Base-by-base conservation (phyloP, 768 basidiomycete genomes). In the Psilocybe subaeruginosa region DNA sequence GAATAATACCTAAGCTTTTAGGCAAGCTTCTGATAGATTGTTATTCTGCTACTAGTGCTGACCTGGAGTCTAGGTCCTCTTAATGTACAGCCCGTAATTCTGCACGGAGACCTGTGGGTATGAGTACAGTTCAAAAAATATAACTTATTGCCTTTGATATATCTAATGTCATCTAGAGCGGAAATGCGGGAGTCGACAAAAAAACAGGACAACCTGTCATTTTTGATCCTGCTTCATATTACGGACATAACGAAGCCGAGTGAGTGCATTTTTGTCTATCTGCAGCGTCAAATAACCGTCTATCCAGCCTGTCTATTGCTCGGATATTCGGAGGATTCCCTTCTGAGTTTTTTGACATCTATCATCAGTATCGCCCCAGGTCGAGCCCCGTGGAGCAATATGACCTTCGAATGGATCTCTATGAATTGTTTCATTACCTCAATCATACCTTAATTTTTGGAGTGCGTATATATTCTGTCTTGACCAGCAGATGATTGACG, bases 21-120 rank as follows among this genome's bases (percentile, higher is more conserved):
- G 81, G 82, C 78, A 67, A 35, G 66, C 35, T 7, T 11, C 11
- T 5, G 14, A 12, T 12, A 43, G n/a, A 43, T 14, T 7, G 17
- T 41, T 8, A 35, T 30, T 23, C 30, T 17, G 39, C 30, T 47
- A 27, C n/a, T 35, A 30, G 16, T 29, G 16, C 41, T 43, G 41
- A 37, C 29, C n/a, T 23, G 16, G 8, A 37, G n/a, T 58, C 37
- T 49, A 82, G 81, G 82, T 14, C 73, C 80, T 1, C 73, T 93
- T 55, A 70, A 72, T 9, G 79, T 91, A 31, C 72, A 84, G 45
- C 92, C 92, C 1, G 90, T 87, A 2, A 79, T 92, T 19, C 70
- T 92, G 8, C 92, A 93, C 63, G 92, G 92, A 1, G 92, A 93
- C 69, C 78, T 93, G 37, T 93, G 92, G 91, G 91, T 89, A 72